Evolutionary conservation across 2,329 filamentous ascomycete species (phyloP), one percentile per base, ranked within the genome.

Genomic region (Alternaria novae-zelandiae): DNA sequence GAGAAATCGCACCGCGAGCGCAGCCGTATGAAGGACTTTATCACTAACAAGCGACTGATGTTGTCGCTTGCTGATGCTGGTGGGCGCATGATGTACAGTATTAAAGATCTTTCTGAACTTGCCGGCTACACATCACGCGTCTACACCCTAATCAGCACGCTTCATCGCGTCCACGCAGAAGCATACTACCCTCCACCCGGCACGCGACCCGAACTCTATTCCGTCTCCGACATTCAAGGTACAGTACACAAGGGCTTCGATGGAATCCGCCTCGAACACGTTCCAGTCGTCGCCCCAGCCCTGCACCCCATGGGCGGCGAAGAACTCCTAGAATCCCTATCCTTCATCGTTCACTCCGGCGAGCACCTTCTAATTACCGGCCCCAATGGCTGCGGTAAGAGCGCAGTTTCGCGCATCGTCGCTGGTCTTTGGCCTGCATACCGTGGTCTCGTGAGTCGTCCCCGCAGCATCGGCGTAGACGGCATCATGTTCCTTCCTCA

Each of bases 401-500:
- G 88, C 63, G 91, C 94, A 15, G 94, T 99, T 54, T 85, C 93
- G 5, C 90, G 96, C 53, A 89, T 98, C 28, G 89, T 97, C 8
- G 94, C 95, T 0, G 96, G 96, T 0, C 85, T 99, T 10, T 99
- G 96, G 96, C 96, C 96, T 0, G 91, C 96, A 1, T 99, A 98
- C 78, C 91, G 96, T 47, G 96, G 96, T 3, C 85, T 99, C 3
- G 93, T 97, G 17, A 96, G 92, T 62, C 89, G 94, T 2, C 95
- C 96, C 3, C 93, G 96, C 74, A 86, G 84, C 43, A 87, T 88
- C 45, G 94, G 94, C 43, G 86, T 90, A 66, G 95, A 98, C 69
- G 96, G 96, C 63, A 97, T 99, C 82, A 98, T 99, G 94, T 98
- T 99, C 82, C 86, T 99, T 11, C 96, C 96, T 0, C 96, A 99